A percentile compares a stretch with the other conserved stretches of the same genome.
These are phyloP conservation scores for Phytophthora ramorum DNA, from an alignment of 352 stramenopile genomes.

Conservation along the genomic window DNA sequence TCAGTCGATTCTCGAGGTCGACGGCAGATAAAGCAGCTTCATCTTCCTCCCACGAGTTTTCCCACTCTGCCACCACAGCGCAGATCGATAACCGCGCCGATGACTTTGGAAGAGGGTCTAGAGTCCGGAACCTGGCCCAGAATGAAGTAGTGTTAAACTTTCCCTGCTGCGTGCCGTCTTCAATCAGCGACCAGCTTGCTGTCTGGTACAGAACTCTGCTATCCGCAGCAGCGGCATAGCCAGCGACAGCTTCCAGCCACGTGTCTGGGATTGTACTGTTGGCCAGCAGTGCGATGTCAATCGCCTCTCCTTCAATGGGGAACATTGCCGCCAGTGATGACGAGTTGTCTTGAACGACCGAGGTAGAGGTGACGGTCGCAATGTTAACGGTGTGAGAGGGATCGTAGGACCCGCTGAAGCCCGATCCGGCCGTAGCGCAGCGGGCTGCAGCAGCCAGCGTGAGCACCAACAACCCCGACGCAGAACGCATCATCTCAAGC, in stretches of 20 bases:
- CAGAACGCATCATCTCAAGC: conserved; percentile 5
- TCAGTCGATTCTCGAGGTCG: conserved; percentile 22
- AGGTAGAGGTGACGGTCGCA: conserved; percentile 15
- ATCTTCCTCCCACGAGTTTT: conserved; percentile 21
- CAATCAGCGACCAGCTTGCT: conserved; percentile 23
- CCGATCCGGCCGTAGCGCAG: not conserved
- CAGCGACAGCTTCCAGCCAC: conserved; percentile 10
- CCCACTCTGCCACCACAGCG: conserved; percentile 38
- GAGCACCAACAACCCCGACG: conserved; percentile 13
- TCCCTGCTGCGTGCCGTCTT: conserved; percentile 22
- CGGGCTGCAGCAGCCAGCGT: not conserved
- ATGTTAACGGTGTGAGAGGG: conserved; percentile 19
- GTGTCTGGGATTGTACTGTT: conserved; percentile 14
- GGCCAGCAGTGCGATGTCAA: conserved; percentile 26
- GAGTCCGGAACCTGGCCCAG: conserved; percentile 43
- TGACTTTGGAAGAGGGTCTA: not conserved
- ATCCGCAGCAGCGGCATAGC: conserved; percentile 11
- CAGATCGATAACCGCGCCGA: conserved; percentile 18
- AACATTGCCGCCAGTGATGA: conserved; percentile 9
- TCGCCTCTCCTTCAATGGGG: not conserved
- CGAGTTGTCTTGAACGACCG: conserved; percentile 1
- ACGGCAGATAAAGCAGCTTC: conserved; percentile 17
- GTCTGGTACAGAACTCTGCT: conserved; percentile 25
- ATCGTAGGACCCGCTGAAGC: conserved; percentile 6
- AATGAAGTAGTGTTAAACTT: conserved; percentile 11